Conservation (phyloP, 1,284 basidiomycete species). For the Cutaneotrichosporon cavernicola region DNA sequence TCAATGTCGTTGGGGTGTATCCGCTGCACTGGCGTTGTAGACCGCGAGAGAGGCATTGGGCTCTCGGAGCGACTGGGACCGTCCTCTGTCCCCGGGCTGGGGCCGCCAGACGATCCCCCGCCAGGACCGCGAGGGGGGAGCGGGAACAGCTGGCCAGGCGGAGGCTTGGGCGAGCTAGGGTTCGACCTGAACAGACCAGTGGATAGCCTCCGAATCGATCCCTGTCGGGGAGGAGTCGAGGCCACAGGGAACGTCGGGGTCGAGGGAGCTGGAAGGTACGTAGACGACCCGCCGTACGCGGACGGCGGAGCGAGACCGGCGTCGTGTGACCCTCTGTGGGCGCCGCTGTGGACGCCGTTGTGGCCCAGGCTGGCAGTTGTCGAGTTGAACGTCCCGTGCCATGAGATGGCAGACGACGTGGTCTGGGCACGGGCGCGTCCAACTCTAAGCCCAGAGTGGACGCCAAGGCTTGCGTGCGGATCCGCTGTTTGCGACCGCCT, state of each 20-base stretch:
- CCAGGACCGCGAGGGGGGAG: constrained; percentile 30
- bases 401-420: constrained; percentile 17
- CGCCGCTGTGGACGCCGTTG: background rate
- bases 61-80: constrained; percentile 4
- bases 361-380: background rate
- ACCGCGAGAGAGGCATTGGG: constrained; percentile 1
- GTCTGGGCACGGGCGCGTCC: constrained; percentile 20
- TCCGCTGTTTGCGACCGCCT: constrained; percentile 15
- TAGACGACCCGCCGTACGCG: constrained; percentile 3
- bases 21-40: background rate
- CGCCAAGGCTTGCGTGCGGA: constrained; percentile 9
- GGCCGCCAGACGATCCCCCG: background rate
- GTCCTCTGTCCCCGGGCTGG: background rate
- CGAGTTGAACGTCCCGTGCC: constrained; percentile 8
- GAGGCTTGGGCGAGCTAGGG: constrained; percentile 35
- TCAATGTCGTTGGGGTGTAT: constrained; percentile 6
- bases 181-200: constrained; percentile 37
- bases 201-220: constrained; percentile 41
- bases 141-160: constrained; percentile 35
- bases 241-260: constrained; percentile 22
- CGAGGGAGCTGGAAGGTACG: constrained; percentile 13
- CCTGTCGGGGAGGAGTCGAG: constrained; percentile 42
- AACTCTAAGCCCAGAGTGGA: background rate
- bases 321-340: constrained; percentile 2
- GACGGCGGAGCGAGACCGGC: constrained; percentile 3